Conservation (phyloP, 768 basidiomycete species). For the Boletus reticulatus region DNA sequence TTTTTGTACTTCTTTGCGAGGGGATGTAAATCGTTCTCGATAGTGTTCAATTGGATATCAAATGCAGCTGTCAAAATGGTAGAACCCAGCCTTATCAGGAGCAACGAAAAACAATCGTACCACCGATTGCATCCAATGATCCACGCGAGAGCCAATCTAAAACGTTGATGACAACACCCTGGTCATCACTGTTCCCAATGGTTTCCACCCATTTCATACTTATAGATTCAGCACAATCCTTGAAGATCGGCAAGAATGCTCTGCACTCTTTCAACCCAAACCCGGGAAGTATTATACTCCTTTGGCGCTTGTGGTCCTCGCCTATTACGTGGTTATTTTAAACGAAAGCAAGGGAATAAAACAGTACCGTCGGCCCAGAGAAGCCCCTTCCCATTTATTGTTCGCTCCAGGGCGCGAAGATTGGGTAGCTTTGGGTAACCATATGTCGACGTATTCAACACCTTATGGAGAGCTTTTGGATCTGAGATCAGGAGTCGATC, state of each 20-base stretch:
- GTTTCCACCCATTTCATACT: slow-evolving; percentile 18
- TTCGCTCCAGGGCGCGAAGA: slow-evolving; percentile 5
- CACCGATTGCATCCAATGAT: slow-evolving; percentile 48
- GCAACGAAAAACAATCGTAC: slow-evolving; percentile 20
- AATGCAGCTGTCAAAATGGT: slow-evolving; percentile 37
- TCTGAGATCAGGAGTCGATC: slow-evolving; percentile 46
- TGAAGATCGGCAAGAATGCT: slow-evolving; percentile 49
- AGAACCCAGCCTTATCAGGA: background rate
- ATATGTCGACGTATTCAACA: slow-evolving; percentile 43
- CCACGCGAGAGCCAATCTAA: slow-evolving; percentile 35
- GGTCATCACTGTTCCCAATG: background rate
- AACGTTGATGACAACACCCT: slow-evolving; percentile 18
- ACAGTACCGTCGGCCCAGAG: slow-evolving; percentile 39
- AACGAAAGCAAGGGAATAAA: slow-evolving; percentile 3
- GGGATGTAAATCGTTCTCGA: slow-evolving; percentile 1
- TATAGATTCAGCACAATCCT: slow-evolving; percentile 28
- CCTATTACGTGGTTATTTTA: slow-evolving; percentile 15
- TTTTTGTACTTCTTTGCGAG: slow-evolving; percentile 5
- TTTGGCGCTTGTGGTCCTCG: slow-evolving; percentile 48
- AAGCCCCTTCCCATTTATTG: slow-evolving; percentile 32
- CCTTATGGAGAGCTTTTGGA: slow-evolving; percentile 39
- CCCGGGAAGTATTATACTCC: slow-evolving; percentile 53
- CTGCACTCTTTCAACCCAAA: slow-evolving; percentile 51
- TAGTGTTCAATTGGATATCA: slow-evolving; percentile 28
- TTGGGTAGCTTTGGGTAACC: slow-evolving; percentile 36